Evolutionary conservation across 1,139 yeast species (phyloP).

Genomic region (Pichia cactophila): DNA sequence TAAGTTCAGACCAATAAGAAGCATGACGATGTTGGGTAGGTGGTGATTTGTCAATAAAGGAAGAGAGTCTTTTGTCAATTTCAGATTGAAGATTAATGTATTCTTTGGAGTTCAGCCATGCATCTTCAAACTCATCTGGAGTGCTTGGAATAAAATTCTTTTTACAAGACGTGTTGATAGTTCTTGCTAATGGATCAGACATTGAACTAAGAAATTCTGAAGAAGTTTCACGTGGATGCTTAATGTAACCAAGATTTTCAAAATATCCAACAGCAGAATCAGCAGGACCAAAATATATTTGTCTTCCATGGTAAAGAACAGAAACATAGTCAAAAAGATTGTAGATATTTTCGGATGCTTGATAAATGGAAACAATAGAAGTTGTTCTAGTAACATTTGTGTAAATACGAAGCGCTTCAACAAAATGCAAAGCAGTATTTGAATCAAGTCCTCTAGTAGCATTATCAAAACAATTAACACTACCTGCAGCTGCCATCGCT

Average conservation of each 20-base stretch:
- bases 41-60: conserved; percentile 26
- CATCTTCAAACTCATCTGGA: conserved; percentile 42
- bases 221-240: conserved; percentile 72
- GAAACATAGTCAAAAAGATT: conserved; percentile 67
- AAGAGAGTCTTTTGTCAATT: conserved; percentile 18
- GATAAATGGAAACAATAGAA: conserved; percentile 72
- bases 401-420: conserved; percentile 56
- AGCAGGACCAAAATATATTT: conserved; percentile 64
- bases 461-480: conserved; percentile 65
- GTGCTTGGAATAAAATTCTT: conserved; percentile 28
- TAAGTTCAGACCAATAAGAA: conserved; percentile 38
- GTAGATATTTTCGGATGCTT: conserved; percentile 74
- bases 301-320: conserved; percentile 70
- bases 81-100: conserved; percentile 27
- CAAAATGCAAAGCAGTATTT: conserved; percentile 70
- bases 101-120: conserved; percentile 37
- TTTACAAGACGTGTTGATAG: conserved; percentile 42
- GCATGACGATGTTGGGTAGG: conserved; percentile 25
- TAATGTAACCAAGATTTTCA: conserved; percentile 57
- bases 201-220: conserved; percentile 80
- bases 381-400: conserved; percentile 56
- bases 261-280: conserved; percentile 53
- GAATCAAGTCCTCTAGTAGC: conserved; percentile 72
- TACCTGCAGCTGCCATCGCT: conserved; percentile 50
- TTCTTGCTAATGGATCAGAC: conserved; percentile 49